These are phyloP conservation scores for Biscutella laevigata DNA, from an alignment of 441 rosid species.

Conservation along the genomic window DNA sequence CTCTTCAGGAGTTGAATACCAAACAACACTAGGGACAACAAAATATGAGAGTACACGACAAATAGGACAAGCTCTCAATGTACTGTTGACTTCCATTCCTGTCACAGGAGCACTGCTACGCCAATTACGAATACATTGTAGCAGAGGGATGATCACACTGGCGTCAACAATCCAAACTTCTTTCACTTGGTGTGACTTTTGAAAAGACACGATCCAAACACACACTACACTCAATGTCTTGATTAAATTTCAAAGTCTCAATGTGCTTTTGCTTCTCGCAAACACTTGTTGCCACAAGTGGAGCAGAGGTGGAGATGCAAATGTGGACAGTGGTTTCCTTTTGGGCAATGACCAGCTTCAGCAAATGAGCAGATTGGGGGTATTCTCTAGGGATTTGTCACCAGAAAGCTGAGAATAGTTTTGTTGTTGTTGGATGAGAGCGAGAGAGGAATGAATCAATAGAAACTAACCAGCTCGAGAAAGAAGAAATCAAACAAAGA, in stretches of 20 bases:
- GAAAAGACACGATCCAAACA: conserved; percentile 75
- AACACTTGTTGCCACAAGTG: conserved; percentile 73
- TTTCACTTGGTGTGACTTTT: conserved; percentile 71
- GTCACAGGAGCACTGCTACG: conserved; percentile 82
- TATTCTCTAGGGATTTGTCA: conserved; percentile 47
- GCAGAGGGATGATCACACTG: conserved; percentile 29
- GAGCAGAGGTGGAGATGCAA: conserved; percentile 84
- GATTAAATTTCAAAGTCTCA: conserved; percentile 25
- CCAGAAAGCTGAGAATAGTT: no score
- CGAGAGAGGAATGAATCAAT: no score
- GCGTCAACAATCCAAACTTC: conserved; percentile 25
- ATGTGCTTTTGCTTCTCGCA: conserved; percentile 37
- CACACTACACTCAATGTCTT: conserved; percentile 27
- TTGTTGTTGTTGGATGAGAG: no score
- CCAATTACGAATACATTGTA: conserved; percentile 94
- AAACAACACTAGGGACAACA: conserved; percentile 53
- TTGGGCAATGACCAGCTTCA: conserved; percentile 81
- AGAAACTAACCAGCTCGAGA: no score
- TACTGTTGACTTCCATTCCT: conserved; percentile 79
- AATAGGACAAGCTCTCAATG: conserved; percentile 33
- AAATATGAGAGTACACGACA: conserved; percentile 50
- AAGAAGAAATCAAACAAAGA: no score
- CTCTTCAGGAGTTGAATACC: conserved; percentile 72
- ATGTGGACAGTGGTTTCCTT: conserved; percentile 75
- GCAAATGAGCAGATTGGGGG: conserved; percentile 78